A percentile compares a stretch with the other conserved stretches of the same genome.
phyloP scores from a whole-genome alignment of 2,329 filamentous ascomycete genomes.

The Coleophoma eucalyptorum region DNA sequence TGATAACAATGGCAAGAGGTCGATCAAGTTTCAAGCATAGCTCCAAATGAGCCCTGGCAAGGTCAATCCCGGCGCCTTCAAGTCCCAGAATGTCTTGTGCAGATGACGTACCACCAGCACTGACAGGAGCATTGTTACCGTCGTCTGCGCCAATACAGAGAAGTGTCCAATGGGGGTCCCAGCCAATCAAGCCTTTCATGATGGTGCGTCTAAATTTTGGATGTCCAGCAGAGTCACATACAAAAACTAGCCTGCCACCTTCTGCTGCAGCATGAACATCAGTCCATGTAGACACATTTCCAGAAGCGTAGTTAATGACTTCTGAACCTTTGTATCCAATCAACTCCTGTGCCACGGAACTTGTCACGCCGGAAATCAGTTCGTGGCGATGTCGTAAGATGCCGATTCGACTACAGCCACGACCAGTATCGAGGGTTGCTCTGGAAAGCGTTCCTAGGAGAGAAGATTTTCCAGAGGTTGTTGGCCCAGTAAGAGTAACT shows the following conservation, averaged over 20 bases:
- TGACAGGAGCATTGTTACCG: constrained; percentile 38
- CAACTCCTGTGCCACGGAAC: constrained; percentile 90
- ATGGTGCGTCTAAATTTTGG: constrained; percentile 87
- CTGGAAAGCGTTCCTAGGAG: constrained; percentile 85
- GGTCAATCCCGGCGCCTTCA: constrained; percentile 58
- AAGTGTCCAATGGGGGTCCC: constrained; percentile 91
- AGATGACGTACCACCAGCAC: constrained; percentile 37
- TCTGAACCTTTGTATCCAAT: constrained; percentile 68
- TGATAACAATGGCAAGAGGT: constrained; percentile 78
- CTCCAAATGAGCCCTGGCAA: constrained; percentile 77
- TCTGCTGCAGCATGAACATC: constrained; percentile 83
- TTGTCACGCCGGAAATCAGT: constrained; percentile 86
- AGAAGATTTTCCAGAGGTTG: constrained; percentile 89
- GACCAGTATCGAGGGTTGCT: constrained; percentile 83
- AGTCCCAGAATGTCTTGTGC: constrained; percentile 47
- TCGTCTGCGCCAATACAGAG: constrained; percentile 84
- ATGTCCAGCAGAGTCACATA: constrained; percentile 90
- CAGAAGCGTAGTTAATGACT: constrained; percentile 80
- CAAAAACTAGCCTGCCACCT: constrained; percentile 73
- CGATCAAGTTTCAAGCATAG: constrained; percentile 78
- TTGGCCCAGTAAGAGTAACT: constrained; percentile 83
- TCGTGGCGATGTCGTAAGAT: constrained; percentile 92
- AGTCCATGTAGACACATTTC: constrained; percentile 87
- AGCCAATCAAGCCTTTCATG: constrained; percentile 84
- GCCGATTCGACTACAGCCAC: constrained; percentile 84